Base-by-base conservation (phyloP, 345 rosid species). In the Populus nigra region DNA sequence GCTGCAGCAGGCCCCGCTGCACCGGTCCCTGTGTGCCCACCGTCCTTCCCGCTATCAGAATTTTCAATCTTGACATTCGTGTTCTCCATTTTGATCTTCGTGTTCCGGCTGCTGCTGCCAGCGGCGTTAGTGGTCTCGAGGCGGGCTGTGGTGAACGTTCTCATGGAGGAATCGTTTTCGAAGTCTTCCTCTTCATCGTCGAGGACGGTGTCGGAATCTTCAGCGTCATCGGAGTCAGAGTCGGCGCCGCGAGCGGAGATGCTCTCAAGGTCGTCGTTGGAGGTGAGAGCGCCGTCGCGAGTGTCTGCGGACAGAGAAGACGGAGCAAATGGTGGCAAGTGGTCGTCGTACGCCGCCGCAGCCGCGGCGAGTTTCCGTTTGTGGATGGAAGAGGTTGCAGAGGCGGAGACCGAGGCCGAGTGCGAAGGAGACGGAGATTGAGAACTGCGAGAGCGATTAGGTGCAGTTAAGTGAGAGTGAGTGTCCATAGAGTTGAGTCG, bases 261-360 rank as follows among this genome's bases (percentile, higher is more conserved):
- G 87, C 97, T 94, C 89, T 94, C 98, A 63, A 96, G 97, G 86
- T 96, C 99, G 72, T 96, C 99, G 73, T 92, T 93, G 74, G 98
- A 92, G 68, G 97, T 93, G 49, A 94, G 79, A 5, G 97, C 94
- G 35, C 98, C 97, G 82, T 94, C 97, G 27, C 98, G 96, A 18
- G 98, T 94, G 83, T 91, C 97, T 13, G 98, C 94, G 38, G 99
- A 93, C 84, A 93, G 87, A 72, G 99, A 92, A 23, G 98, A 90
- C 9, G 98, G 96, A 71, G 91, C 91, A 76, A 92, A 91, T 11
- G 91, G 96, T 16, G 97, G 97, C 12, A 88, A 91, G 75, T 89
- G 98, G 59, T 91, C 95, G 8, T 89, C 94, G 33, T 94, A 89
- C 7, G 89, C 92, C 3, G 89, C 92, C 10, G 90, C 85, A 55